Evolutionary conservation across 768 basidiomycete genomes (phyloP).

Genomic region (Dacryopinax primogenitus): DNA sequence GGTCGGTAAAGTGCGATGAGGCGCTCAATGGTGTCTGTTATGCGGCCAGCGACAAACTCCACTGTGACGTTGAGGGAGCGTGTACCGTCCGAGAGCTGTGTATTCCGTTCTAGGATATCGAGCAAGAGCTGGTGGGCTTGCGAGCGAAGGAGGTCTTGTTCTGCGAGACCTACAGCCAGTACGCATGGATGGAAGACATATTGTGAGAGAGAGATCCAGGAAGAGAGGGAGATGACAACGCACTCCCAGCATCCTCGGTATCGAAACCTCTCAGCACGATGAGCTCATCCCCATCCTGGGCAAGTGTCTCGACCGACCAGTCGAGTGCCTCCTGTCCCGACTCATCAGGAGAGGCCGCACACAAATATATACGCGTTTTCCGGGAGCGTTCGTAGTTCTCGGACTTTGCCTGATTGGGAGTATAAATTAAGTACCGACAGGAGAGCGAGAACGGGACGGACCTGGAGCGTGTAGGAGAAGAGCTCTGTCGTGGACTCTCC

Average conservation of each 20-base stretch:
- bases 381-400: constrained; percentile 64
- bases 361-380: constrained; percentile 76
- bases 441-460: constrained; percentile 9
- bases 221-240: neutral
- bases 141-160: neutral
- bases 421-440: neutral
- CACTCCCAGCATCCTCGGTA: constrained; percentile 56
- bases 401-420: constrained; percentile 44
- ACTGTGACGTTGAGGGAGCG: constrained; percentile 72
- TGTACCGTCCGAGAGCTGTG: constrained; percentile 20
- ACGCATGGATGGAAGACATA: neutral
- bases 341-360: constrained; percentile 79
- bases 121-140: neutral
- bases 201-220: neutral
- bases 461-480: constrained; percentile 73
- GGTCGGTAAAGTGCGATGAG: constrained; percentile 85
- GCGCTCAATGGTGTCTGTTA: constrained; percentile 81
- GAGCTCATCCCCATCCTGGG: constrained; percentile 83
- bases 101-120: constrained; percentile 18
- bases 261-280: constrained; percentile 86
- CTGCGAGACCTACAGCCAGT: neutral
- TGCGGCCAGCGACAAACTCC: constrained; percentile 84
- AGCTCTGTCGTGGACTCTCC: constrained; percentile 60
- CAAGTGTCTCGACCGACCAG: constrained; percentile 77
- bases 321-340: constrained; percentile 79